Evolutionary conservation across 2,329 filamentous ascomycete species (phyloP).

Genomic region (Neonectria magnoliae): DNA sequence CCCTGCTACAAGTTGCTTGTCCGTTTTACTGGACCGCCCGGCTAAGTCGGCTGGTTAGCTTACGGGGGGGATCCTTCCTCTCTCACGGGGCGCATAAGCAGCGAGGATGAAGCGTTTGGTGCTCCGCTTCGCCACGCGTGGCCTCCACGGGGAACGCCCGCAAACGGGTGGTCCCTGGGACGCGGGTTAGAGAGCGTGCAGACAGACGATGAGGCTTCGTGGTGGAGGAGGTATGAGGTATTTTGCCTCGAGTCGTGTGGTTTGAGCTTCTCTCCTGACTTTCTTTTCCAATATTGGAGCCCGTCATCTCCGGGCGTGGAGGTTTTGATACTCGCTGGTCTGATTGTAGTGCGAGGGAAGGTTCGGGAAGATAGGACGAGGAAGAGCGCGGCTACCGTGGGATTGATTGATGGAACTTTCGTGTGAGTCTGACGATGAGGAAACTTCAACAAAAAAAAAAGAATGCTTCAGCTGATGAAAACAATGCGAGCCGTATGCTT

Average conservation of each 20-base stretch:
- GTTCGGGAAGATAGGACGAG: background rate
- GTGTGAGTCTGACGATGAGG: background rate
- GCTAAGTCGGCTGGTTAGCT: constrained; percentile 37
- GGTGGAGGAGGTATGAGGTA: constrained; percentile 12
- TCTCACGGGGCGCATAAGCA: constrained; percentile 18
- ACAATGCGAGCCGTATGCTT: background rate
- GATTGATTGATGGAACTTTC: background rate
- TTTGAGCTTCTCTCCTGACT: constrained; percentile 16
- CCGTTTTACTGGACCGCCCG: constrained; percentile 25
- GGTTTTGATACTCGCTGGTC: background rate
- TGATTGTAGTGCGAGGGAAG: background rate
- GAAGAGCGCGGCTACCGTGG: background rate
- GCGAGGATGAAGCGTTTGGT: constrained; percentile 15
- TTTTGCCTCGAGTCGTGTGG: constrained; percentile 9
- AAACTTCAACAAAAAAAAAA: background rate
- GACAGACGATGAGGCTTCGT: background rate
- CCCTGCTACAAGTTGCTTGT: background rate
- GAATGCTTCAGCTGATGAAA: background rate
- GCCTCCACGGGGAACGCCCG: constrained; percentile 21
- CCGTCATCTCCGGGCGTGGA: background rate
- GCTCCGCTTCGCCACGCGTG: constrained; percentile 18
- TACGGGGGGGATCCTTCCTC: background rate
- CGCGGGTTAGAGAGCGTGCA: background rate
- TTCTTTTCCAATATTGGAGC: background rate
- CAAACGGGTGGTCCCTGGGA: background rate